Percentiles rank a stretch among this genome's conserved stretches.
Evolutionary conservation across 306 rosid species (phyloP).

Genomic region (Delonix regia): DNA sequence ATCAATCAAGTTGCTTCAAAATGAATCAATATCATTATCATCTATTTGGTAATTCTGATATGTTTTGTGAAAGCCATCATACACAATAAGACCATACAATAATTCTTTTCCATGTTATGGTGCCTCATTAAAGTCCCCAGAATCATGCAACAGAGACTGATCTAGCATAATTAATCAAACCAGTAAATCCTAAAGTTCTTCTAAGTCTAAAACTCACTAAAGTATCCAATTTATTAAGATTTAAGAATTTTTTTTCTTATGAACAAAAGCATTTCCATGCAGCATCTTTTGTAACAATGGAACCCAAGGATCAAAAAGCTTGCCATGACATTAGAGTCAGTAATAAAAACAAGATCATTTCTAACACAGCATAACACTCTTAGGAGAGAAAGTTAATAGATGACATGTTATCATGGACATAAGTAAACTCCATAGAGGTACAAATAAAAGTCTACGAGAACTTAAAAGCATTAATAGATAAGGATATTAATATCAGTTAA

Average conservation of each 20-base stretch:
- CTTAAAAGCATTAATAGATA: too few relatives aligned
- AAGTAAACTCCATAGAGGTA: neutral
- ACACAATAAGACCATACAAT: constrained; percentile 44
- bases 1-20: constrained; percentile 48
- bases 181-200: constrained; percentile 80
- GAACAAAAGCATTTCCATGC: constrained; percentile 70
- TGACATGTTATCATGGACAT: constrained; percentile 23
- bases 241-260: constrained; percentile 74
- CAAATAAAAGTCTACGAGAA: neutral
- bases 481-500: too few relatives aligned
- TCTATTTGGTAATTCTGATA: constrained; percentile 43
- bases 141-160: constrained; percentile 73
- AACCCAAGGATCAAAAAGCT: constrained; percentile 96
- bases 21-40: constrained; percentile 43
- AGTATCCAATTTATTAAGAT: constrained; percentile 67
- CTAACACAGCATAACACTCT: constrained; percentile 21
- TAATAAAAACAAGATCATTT: constrained; percentile 21
- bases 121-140: constrained; percentile 58
- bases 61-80: constrained; percentile 42
- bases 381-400: constrained; percentile 29
- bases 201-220: constrained; percentile 82
- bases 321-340: constrained; percentile 54
- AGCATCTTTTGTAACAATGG: constrained; percentile 67
- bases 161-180: constrained; percentile 92
- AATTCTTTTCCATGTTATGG: constrained; percentile 59